Evolutionary conservation across 2,329 filamentous ascomycete genomes (phyloP), one percentile per base, ranked within the genome.

Genomic region (Emmonsiellopsis sp.): DNA sequence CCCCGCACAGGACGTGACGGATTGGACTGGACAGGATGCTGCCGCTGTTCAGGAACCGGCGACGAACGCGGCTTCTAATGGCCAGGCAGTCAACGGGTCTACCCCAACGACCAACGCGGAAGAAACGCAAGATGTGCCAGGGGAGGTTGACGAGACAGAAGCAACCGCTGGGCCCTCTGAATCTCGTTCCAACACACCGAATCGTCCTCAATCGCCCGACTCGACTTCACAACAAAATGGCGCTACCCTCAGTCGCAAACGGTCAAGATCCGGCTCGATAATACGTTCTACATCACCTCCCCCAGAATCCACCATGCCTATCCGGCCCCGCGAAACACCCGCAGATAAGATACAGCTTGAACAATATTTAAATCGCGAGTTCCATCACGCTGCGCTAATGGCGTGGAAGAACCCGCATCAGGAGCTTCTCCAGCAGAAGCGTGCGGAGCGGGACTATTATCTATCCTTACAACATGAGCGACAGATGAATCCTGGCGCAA

Each of bases 391-490:
- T 30, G 79, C 81, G 34, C 70, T 83, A 55, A 66, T 70, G 38
- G 73, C 73, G 7, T 72, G 71, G 51, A 76, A 79, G 44, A 75
- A 78, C 51, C 75, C 78, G 37, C 77, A 76, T 51, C 78, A 81
- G 58, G 76, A 78, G 49, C 70, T 84, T 53, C 79, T 84, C 59
- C 77, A 78, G 59, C 76, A 81, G 60, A 86, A 84, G 71, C 81
- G 81, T 59, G 76, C 81, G 49, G 85, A 86, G 70, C 79, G 83
- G 55, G 79, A 85, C 56, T 84, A 89, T 65, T 89, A 92, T 75
- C 77, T 81, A 55, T 70, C 77, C 48, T 66, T 89, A 60, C 72
- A 86, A 77, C 70, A 82, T 77, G 73, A 79, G 50, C 75, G 79
- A 44, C 74, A 78, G 46, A 64, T 73, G 55, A 76, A 83, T 59